Evolutionary conservation across 2,329 filamentous ascomycete species (phyloP), one percentile per base, ranked within the genome.

Genomic region (Acrodontium crateriforme): DNA sequence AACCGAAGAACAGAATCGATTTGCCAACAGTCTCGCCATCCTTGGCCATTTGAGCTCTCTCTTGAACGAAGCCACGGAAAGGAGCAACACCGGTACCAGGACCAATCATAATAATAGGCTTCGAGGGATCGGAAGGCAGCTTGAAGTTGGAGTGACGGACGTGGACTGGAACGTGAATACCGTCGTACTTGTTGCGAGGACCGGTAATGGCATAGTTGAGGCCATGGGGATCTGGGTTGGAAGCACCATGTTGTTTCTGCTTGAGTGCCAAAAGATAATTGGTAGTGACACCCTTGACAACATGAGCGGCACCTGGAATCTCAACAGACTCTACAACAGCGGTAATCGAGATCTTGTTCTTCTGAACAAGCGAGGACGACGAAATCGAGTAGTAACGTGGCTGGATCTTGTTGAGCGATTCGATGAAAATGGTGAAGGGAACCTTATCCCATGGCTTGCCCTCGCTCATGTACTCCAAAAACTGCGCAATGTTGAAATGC

Each of bases 301-400:
- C 47, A 46, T 78, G 77, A 17, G 71, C 65, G 26, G 82, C 76
- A 40, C 80, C 80, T 12, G 83, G 75, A 39, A 92, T 70, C 34
- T 71, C 60, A 43, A 84, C 69, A 9, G 77, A 82, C 55, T 95
- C 89, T 34, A 98, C 87, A 21, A 95, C 78, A 32, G 87, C 87
- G 10, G 89, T 98, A 47, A 98, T 79, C 35, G 89, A 82, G 41
- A 98, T 84, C 62, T 84, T 87, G 59, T 92, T 77, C 53, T 89
- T 85, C 53, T 98, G 85, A 10, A 92, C 85, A 6, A 84, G 56
- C 5, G 89, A 94, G 1, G 89, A 95, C 1, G 91, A 98, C 2
- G 89, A 98, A 55, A 98, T 98, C 27, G 91, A 98, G 65, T 98
- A 98, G 67, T 95, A 98, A 27, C 89, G 82, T 20, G 89, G 87